Evolutionary conservation across 495 filamentous ascomycete species (phyloP).

Genomic region (Penicillium dipodomyicola): DNA sequence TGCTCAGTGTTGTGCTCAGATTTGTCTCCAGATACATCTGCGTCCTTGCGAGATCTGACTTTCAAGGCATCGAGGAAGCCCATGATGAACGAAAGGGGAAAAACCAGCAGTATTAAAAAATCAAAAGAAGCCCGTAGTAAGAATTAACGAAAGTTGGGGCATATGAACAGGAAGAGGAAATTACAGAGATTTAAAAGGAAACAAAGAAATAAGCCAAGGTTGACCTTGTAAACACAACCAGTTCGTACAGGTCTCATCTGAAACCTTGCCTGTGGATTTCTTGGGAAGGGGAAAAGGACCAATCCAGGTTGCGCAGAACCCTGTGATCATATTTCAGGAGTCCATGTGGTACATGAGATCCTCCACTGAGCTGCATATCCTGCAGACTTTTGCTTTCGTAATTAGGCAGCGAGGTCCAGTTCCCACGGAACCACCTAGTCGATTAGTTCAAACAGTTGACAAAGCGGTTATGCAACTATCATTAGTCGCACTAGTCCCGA

Average conservation of each 20-base stretch:
- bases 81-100: slow-evolving; percentile 6
- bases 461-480: neutral
- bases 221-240: slow-evolving; percentile 17
- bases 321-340: slow-evolving; percentile 6
- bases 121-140: neutral
- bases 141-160: slow-evolving; percentile 5
- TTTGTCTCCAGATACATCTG: slow-evolving; percentile 3
- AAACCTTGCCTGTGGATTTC: slow-evolving; percentile 19
- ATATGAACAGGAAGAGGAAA: neutral
- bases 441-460: neutral
- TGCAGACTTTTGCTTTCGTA: neutral
- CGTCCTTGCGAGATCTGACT: slow-evolving; percentile 14
- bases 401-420: neutral
- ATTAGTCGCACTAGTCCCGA: neutral
- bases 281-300: slow-evolving; percentile 14
- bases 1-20: neutral
- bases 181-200: slow-evolving; percentile 7
- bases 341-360: slow-evolving; percentile 16
- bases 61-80: slow-evolving; percentile 9
- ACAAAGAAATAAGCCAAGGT: slow-evolving; percentile 15
- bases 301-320: slow-evolving; percentile 10
- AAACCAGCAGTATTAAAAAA: neutral
- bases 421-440: neutral
- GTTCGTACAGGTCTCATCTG: slow-evolving; percentile 28
- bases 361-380: slow-evolving; percentile 8